phyloP scores from a whole-genome alignment of 768 basidiomycete species.

The Lactarius indigo region DNA sequence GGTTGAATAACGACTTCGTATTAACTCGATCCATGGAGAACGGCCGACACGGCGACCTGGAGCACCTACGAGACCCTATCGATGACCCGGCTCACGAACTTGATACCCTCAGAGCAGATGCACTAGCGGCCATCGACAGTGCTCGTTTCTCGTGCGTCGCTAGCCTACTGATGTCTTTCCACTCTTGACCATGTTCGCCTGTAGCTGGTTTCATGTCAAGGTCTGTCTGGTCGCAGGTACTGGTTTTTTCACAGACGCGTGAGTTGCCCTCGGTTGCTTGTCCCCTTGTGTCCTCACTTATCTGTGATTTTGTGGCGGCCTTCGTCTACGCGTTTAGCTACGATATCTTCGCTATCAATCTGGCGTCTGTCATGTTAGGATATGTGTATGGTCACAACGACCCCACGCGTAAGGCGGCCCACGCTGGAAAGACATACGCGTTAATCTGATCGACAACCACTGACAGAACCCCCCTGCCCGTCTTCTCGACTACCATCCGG shows the following conservation, averaged over 20 bases:
- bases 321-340: conserved; percentile 41
- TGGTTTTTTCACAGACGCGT: conserved; percentile 90
- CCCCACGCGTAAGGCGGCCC: conserved; percentile 1
- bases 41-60: background rate
- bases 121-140: conserved; percentile 82
- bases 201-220: conserved; percentile 49
- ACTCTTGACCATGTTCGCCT: background rate
- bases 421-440: background rate
- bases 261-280: conserved; percentile 24
- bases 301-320: background rate
- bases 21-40: background rate
- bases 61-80: background rate
- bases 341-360: conserved; percentile 88
- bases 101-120: conserved; percentile 71
- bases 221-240: conserved; percentile 54
- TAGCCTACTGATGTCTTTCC: background rate
- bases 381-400: conserved; percentile 59
- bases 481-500: background rate
- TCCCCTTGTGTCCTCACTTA: background rate
- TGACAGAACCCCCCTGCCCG: background rate
- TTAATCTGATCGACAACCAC: background rate
- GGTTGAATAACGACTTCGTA: too few relatives aligned
- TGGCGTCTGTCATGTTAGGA: conserved; percentile 77
- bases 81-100: conserved; percentile 32
- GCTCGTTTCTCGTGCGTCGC: conserved; percentile 71